These are phyloP conservation scores for Lyophyllum semitale DNA, from an alignment of 768 basidiomycete species.

Conservation along the genomic window DNA sequence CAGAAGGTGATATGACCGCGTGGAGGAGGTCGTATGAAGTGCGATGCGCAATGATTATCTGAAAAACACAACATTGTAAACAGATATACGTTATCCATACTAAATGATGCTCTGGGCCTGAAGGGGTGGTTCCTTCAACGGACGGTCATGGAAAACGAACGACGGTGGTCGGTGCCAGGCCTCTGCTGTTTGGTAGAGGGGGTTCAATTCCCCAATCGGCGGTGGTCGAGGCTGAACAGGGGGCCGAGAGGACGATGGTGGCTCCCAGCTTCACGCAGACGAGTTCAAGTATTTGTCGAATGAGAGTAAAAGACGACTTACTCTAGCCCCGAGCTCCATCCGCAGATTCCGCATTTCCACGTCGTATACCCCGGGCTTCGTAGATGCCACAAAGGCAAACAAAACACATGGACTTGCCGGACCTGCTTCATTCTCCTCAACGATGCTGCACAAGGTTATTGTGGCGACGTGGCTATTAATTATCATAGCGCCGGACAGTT, in stretches of 20 bases:
- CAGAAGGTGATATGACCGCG: too few relatives aligned
- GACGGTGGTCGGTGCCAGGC: constrained; percentile 16
- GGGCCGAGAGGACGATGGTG: not conserved
- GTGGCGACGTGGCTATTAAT: not conserved
- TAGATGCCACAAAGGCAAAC: not conserved
- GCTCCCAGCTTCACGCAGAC: not conserved
- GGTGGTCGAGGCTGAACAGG: not conserved
- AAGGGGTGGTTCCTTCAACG: constrained; percentile 1
- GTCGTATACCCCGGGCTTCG: not conserved
- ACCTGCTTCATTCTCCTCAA: constrained; percentile 1
- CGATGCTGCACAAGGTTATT: constrained; percentile 2
- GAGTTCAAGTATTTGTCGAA: not conserved
- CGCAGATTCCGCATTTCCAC: constrained; percentile 7
- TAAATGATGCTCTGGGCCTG: not conserved
- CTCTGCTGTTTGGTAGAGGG: constrained; percentile 10
- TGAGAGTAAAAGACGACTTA: not conserved
- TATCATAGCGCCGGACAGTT: not conserved
- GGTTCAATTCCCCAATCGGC: constrained; percentile 9
- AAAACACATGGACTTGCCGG: not conserved
- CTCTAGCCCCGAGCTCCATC: constrained; percentile 7
- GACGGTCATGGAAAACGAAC: not conserved
- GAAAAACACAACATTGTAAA: too few relatives aligned
- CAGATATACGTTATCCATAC: too few relatives aligned
- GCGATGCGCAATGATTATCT: too few relatives aligned
- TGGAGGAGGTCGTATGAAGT: too few relatives aligned